Evolutionary conservation across 129 eudicot species (phyloP).

Genomic region (Deinandra increscens): DNA sequence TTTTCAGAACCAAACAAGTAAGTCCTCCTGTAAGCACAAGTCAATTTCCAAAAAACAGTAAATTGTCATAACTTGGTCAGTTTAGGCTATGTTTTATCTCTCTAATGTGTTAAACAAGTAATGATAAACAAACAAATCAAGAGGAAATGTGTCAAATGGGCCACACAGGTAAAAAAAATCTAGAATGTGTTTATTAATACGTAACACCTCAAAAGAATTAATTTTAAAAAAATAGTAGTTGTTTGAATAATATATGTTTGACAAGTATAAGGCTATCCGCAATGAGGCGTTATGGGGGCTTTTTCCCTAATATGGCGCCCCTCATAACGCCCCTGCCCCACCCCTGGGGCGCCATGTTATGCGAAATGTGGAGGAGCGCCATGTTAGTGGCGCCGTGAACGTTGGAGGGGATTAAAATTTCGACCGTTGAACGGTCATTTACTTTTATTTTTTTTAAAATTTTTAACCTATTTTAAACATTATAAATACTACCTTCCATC

Average conservation of each 20-base stretch:
- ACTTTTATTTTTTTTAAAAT: too few species aligned
- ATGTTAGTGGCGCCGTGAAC: too few species aligned
- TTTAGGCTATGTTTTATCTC: background rate
- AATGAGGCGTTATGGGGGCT: too few species aligned
- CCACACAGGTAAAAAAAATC: background rate
- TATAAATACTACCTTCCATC: too few species aligned
- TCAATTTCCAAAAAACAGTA: constrained; percentile 2
- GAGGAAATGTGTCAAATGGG: background rate
- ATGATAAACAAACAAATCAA: background rate
- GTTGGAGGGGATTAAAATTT: too few species aligned
- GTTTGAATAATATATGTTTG: background rate
- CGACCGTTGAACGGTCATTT: too few species aligned
- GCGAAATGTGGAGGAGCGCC: too few species aligned
- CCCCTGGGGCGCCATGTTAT: too few species aligned
- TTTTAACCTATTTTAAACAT: too few species aligned
- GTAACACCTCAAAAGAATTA: background rate
- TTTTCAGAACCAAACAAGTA: constrained; percentile 14
- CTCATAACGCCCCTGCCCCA: too few species aligned
- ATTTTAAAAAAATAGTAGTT: background rate
- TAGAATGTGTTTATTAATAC: background rate
- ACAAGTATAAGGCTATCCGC: too few species aligned
- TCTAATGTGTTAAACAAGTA: background rate
- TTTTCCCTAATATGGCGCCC: too few species aligned
- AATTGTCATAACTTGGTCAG: background rate
- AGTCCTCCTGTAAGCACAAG: background rate